Evolutionary conservation across 108 stramenopile species (phyloP), one percentile per base, ranked within the genome.

Genomic region (Pseudonitzschia delicatissima): DNA sequence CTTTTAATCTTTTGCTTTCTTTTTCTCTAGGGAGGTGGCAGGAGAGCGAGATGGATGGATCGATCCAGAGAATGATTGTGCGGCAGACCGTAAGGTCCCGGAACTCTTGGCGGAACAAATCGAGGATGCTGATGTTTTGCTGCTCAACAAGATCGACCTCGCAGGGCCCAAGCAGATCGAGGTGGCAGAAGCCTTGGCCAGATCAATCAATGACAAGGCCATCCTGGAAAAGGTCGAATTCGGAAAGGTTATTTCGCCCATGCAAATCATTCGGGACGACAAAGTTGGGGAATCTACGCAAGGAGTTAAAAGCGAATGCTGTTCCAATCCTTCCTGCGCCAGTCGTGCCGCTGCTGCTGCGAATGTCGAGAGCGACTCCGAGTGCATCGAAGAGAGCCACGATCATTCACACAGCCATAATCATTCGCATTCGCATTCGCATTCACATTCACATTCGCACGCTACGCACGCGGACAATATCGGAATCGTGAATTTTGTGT

Each of bases 141-240:
- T 98, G 48, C 68, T 98, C 42, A 98, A 98, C 71, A 98, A 98
- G 76, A 66, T 82, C 40, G 98, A 97, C 78, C 71, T 97, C 58
- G 86, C 95, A 1, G 85, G 78, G 17, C 59, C 57, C 11, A 78
- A 85, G 13, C 77, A 93, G 33, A 71, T 78, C 11, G 57, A 67
- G 28, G 73, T 91, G 42, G 91, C 92, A 2, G 67, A 67, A 4
- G 78, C 66, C 8, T 57, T 96, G 17, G 87, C 92, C 12, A 49
- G 62, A 64, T 68, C 81, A n/a, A 73, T 97, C 32, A 97, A 97
- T 73, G 73, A 80, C 17, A 83, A 88, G 47, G 95, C 96, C 0
- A 57, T 45, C 18, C 33, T 96, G 2, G 37, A 64, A 33, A 37
- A 63, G 57, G 71, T 74, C 2, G 53, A 67, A 36, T 91, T 81